Evolutionary conservation across 805 yeast genomes (phyloP), one percentile per base, ranked within the genome.

Genomic region (Wickerhamiella australiensis): DNA sequence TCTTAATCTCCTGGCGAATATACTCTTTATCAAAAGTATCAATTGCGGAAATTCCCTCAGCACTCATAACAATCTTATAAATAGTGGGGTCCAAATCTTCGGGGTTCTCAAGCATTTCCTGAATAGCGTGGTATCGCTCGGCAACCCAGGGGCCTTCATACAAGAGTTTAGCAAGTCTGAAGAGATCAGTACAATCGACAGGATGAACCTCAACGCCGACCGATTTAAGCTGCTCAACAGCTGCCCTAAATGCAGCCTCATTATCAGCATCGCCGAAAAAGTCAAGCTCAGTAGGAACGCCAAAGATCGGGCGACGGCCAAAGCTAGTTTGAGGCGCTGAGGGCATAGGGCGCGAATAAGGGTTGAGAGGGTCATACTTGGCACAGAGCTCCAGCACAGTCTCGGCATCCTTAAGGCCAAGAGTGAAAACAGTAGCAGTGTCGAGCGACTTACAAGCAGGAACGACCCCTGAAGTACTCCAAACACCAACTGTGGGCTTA

Each of bases 131-230:
- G 68, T 79, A 87, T 58, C 98, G 77, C 69, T 90, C 98, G 21
- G 94, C 85, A 9, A 90, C 97, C 98, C 98, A 90, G n/a, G 97
- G 84, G 52, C 98, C 98, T 61, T 90, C 96, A 63, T 90, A 90
- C 33, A 90, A 73, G 61, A 92, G 84, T 57, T 77, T 77, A 15
- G 97, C 98, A 51, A 90, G 72, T 33, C 82, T 83, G 53, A 85
- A 70, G 37, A 90, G 70, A 3, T 87, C 84, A 15, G 80, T 65
- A 63, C 90, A 88, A 65, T 86, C 88, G 40, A 80, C 64, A 9
- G 78, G 68, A 20, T 76, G 73, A 25, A 85, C 66, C 48, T 74
- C 75, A 40, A 82, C 84, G 46, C 85, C 83, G 38, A 67, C 58
- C 38, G 69, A 65, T n/a, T 56, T 55, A 52, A 82, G 69, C 38